Evolutionary conservation across 2,329 filamentous ascomycete species (phyloP), one percentile per base, ranked within the genome.

Genomic region (Xylogone sp.): DNA sequence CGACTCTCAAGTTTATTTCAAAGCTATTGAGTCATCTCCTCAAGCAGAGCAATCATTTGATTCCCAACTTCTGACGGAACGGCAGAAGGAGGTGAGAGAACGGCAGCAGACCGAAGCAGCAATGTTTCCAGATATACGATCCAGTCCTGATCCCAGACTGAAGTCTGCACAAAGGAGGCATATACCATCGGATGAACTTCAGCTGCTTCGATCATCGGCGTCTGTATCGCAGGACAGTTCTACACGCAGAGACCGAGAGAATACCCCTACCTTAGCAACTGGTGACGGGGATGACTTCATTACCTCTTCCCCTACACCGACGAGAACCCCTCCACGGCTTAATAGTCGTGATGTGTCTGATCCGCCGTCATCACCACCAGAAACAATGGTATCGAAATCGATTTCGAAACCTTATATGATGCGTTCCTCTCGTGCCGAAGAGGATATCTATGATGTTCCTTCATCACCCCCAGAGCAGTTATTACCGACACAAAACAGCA

Each of bases 1-100:
- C 55, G 81, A 95, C 67, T 95, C 90, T 0, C 90, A 95, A 62
- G 78, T 95, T 21, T 78, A 88, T 43, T 94, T 94, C 62, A 82
- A 86, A 2, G 72, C 82, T 0, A 86, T 93, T 45, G 78, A 81
- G 24, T 82, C 83, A 12, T 82, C 84, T 0, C 74, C 76, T 0
- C 71, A 70, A 2, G 67, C 77, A 2, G 70, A 75, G 3, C 68
- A 71, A 13, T 69, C 67, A 0, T 63, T 77, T 2, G 84, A 89
- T 51, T 90, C 87, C 0, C 90, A 94, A 59, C 70, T 84, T 18
- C 72, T 96, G 46, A 96, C 90, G 0, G 88, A 92, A 31, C 81
- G 83, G 43, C 90, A 96, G 65, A 86, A 79, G 61, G 90, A 96
- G 61, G 83, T 93, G 42, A 81, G 84, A 44, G 83, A 89, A 59